Conservation (phyloP, 2,329 filamentous ascomycete species). For the Monosporascus sp. region DNA sequence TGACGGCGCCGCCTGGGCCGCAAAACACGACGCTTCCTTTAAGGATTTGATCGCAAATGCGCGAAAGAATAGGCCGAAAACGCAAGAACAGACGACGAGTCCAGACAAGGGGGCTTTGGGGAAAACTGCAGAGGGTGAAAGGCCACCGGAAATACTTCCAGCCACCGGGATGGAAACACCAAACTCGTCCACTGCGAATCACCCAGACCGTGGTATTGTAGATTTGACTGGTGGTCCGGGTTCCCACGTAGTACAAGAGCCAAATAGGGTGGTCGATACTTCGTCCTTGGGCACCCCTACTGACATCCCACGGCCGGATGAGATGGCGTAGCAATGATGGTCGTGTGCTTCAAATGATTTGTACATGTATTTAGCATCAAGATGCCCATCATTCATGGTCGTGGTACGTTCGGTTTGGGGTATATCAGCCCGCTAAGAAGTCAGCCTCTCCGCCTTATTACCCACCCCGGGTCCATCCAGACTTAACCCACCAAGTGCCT, state of each 20-base stretch:
- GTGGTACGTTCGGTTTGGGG: no score
- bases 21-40: constrained; percentile 69
- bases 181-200: not conserved
- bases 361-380: no score
- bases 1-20: constrained; percentile 70
- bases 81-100: constrained; percentile 24
- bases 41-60: constrained; percentile 75
- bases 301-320: not conserved
- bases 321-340: not conserved
- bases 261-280: not conserved
- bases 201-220: not conserved
- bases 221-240: not conserved
- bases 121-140: not conserved
- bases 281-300: not conserved
- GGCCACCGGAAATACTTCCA: constrained; percentile 3
- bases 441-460: constrained; percentile 3
- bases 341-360: no score
- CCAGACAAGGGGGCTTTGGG: constrained; percentile 15
- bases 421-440: not conserved
- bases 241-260: not conserved
- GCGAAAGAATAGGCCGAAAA: constrained; percentile 46
- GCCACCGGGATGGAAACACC: constrained; percentile 7
- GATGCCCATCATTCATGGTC: no score
- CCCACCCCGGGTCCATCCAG: not conserved
- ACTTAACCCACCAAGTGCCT: constrained; percentile 26